Percentiles rank a stretch among this genome's conserved stretches.
Evolutionary conservation across 2,329 filamentous ascomycete species (phyloP).

Genomic region (Lasiodiplodia sp.): DNA sequence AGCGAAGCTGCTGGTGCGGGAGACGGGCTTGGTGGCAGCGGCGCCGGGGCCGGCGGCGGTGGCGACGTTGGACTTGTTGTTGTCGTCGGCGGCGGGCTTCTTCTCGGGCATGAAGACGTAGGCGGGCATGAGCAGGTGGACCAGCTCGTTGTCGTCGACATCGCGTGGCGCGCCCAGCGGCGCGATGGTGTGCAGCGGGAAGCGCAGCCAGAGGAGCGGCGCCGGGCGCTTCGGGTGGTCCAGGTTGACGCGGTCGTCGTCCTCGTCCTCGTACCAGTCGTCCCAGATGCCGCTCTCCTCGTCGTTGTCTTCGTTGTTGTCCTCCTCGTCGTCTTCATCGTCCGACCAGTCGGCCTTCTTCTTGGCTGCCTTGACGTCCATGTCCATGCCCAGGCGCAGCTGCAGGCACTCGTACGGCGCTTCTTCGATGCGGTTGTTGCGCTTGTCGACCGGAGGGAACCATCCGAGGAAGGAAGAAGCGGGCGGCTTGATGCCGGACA

Average conservation of each 20-base stretch:
- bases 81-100: not conserved
- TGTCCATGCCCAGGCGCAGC: not conserved
- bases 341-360: not conserved
- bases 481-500: not conserved
- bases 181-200: not conserved
- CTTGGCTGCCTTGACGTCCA: too few species aligned
- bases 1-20: not conserved
- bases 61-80: not conserved
- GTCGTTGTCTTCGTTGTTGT: not conserved
- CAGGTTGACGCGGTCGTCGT: not conserved
- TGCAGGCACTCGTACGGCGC: not conserved
- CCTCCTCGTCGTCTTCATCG: not conserved
- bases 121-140: not conserved
- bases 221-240: not conserved
- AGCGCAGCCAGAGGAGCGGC: constrained; percentile 12
- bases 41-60: too few species aligned
- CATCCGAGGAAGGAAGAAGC: not conserved
- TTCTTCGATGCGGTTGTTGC: not conserved
- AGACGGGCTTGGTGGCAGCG: not conserved
- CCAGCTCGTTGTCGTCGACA: not conserved
- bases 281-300: not conserved
- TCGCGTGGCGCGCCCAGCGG: not conserved
- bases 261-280: not conserved
- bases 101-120: not conserved
- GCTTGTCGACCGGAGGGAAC: not conserved